These are phyloP conservation scores for Ophiocordyceps unilateralis DNA, from an alignment of 2,329 filamentous ascomycete species.

Conservation along the genomic window DNA sequence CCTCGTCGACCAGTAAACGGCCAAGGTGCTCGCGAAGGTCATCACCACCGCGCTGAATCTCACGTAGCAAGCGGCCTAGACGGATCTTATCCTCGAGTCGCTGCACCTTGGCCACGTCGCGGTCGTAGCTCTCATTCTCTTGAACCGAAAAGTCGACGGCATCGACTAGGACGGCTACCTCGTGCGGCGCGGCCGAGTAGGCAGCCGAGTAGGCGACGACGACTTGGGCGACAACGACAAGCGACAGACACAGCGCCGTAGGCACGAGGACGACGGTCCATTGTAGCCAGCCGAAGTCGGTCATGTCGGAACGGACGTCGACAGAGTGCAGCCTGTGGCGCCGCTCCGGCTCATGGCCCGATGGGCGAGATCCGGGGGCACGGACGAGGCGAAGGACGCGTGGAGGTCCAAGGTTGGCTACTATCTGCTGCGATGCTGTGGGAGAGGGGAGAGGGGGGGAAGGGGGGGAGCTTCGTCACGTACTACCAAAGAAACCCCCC, in stretches of 20 bases:
- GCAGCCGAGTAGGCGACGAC: constrained; percentile 34
- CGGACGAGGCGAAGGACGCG: background rate
- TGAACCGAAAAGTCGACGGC: constrained; percentile 43
- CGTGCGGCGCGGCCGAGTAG: constrained; percentile 39
- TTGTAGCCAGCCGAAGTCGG: constrained; percentile 31
- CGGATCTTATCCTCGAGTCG: constrained; percentile 46
- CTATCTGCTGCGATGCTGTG: background rate
- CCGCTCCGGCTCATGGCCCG: constrained; percentile 2
- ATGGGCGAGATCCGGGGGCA: too few relatives aligned
- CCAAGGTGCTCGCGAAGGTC: constrained; percentile 44
- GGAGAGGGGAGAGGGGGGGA: background rate
- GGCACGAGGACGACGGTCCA: constrained; percentile 41
- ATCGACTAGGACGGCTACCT: constrained; percentile 40
- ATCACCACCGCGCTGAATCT: constrained; percentile 44
- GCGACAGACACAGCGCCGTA: constrained; percentile 38
- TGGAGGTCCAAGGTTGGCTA: background rate
- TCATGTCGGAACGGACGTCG: constrained; percentile 22
- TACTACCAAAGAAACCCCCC: background rate
- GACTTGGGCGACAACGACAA: constrained; percentile 35
- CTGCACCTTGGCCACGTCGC: constrained; percentile 37
- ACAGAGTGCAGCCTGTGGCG: constrained; percentile 4
- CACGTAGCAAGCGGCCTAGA: constrained; percentile 36
- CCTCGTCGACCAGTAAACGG: constrained; percentile 29
- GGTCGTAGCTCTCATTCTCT: constrained; percentile 48
- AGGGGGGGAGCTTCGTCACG: background rate